phyloP scores from a whole-genome alignment of 768 basidiomycete genomes.

The Agaricus subrufescens region DNA sequence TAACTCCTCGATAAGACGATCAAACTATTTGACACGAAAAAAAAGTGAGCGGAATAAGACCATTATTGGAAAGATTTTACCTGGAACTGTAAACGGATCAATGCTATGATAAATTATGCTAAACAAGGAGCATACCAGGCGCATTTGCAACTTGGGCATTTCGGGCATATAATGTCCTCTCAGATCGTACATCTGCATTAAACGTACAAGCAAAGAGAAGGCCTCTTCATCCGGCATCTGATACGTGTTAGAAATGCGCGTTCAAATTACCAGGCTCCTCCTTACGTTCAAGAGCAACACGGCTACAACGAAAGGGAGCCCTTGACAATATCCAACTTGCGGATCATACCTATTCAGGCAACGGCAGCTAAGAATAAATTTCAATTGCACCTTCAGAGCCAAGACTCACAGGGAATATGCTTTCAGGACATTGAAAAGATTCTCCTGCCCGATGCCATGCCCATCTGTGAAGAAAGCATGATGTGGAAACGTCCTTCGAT shows the following conservation, averaged over 20 bases:
- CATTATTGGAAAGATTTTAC: slow-evolving; percentile 25
- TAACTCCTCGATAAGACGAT: slow-evolving; percentile 88
- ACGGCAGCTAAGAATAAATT: not conserved
- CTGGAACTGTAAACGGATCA: slow-evolving; percentile 44
- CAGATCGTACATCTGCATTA: slow-evolving; percentile 96
- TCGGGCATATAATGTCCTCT: slow-evolving; percentile 98
- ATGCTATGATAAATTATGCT: slow-evolving; percentile 20
- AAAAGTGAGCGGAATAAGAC: slow-evolving; percentile 5
- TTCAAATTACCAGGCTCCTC: not conserved
- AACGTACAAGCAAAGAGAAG: slow-evolving; percentile 87
- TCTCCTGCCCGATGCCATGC: slow-evolving; percentile 94
- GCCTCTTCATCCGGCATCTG: slow-evolving; percentile 99
- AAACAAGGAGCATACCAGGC: slow-evolving; percentile 55
- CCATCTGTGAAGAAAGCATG: slow-evolving; percentile 95
- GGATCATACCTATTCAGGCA: slow-evolving; percentile 62
- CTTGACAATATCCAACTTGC: slow-evolving; percentile 97
- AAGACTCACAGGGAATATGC: slow-evolving; percentile 84
- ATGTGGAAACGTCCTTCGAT: slow-evolving; percentile 84
- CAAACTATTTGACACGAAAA: slow-evolving; percentile 54
- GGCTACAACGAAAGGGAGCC: slow-evolving; percentile 93
- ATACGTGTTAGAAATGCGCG: slow-evolving; percentile 8
- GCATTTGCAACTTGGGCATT: slow-evolving; percentile 95
- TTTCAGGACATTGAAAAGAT: slow-evolving; percentile 95
- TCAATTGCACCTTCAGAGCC: not conserved
- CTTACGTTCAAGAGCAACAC: slow-evolving; percentile 86